Conservation (phyloP, 352 stramenopile genomes). For the Phytophthora ramorum region DNA sequence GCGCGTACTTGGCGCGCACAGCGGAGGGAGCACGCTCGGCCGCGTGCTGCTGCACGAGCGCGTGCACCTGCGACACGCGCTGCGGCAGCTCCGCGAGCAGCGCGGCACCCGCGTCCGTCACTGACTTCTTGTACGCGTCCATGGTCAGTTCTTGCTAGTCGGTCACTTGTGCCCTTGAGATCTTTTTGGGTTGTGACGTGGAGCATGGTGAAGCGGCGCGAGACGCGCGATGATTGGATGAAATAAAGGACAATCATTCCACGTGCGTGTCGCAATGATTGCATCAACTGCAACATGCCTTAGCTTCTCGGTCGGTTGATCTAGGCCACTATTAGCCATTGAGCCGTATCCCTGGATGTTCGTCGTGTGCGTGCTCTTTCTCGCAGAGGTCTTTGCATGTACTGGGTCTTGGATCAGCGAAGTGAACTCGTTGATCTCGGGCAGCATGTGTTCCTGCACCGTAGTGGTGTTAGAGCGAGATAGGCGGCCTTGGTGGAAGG, state of each 20-base stretch:
- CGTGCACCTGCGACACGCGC: conserved; percentile 50
- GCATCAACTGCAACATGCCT: neutral
- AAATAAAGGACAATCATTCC: neutral
- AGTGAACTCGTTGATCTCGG: too few species aligned
- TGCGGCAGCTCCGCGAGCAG: conserved; percentile 60
- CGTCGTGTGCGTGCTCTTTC: too few species aligned
- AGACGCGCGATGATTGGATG: neutral
- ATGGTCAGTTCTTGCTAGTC: conserved; percentile 27
- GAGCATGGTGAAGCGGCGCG: neutral
- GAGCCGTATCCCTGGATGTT: too few species aligned
- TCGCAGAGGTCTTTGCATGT: too few species aligned
- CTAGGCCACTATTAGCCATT: too few species aligned
- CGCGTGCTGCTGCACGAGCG: conserved; percentile 57
- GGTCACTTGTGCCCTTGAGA: conserved; percentile 26
- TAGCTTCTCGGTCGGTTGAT: too few species aligned
- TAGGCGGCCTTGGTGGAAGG: too few species aligned
- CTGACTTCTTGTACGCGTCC: conserved; percentile 57
- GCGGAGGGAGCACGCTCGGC: conserved; percentile 47
- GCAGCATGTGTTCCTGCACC: too few species aligned
- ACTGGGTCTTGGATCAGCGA: too few species aligned
- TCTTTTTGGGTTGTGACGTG: conserved; percentile 43
- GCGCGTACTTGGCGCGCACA: conserved; percentile 46
- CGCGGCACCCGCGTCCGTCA: conserved; percentile 46
- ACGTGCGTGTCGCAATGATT: neutral
- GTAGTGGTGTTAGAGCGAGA: too few species aligned